Base-by-base conservation (phyloP, 208 protist genomes). In the Leishmania turanica region DNA sequence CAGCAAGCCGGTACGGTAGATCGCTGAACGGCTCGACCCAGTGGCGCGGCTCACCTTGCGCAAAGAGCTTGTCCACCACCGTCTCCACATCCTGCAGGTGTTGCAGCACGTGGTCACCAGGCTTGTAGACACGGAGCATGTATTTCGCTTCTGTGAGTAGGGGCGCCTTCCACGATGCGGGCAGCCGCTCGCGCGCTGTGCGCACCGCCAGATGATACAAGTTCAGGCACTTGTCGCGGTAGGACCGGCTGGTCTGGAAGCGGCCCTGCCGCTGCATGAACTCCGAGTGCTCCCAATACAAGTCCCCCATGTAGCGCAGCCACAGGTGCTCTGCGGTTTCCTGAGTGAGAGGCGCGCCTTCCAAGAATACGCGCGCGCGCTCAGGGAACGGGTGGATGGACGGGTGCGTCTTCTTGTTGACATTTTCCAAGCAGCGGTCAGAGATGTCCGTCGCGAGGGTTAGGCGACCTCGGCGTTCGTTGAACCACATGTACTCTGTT, bases 401-500 rank as follows among this genome's bases (percentile, higher is more conserved):
- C 7, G 93, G 95, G 78, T 97, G 95, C 8, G 92, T 97, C 80
- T 96, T 95, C 77, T 97, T 97, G 84, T 96, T 96, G 77, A 97
- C 83, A 81, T 93, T 94, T 81, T 97, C 95, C 54, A 97, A 87
- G 74, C 92, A 96, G 66, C 93, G 92, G 79, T 97, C 93, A 17
- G 92, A 96, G 45, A 96, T 96, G 76, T 97, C 92, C 56, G 89
- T 74, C 8, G 95, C 95, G 51, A 96, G 84, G 17, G 89, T 95
- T 51, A 97, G 73, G 51, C 93, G 91, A 45, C 95, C 95, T 34
- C 95, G 91, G 64, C 95, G 95, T 80, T 97, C 95, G 86, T 96
- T 95, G 79, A 91, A 97, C 93, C 93, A 96, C 88, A 97, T 96
- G 84, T 94, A 96, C 86, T 97, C 95, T 53, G 95, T 97, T 85